Conservation (phyloP, 73 alveolate species). For the Paramecium biaurelia region DNA sequence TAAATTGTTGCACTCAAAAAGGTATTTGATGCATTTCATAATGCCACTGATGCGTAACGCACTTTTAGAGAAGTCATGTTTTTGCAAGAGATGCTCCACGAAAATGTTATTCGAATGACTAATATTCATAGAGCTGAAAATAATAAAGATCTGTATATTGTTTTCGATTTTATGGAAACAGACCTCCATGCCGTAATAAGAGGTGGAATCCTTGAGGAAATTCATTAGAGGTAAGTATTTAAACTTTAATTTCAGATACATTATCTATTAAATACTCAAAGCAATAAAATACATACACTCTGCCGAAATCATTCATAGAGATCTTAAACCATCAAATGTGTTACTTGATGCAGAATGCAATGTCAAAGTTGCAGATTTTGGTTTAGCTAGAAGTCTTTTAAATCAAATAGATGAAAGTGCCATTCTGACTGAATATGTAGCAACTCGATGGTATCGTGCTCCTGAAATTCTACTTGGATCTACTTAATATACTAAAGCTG, state of each 20-base stretch:
- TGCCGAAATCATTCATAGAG: constrained; percentile 86
- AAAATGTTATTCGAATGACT: constrained; percentile 72
- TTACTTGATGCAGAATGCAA: constrained; percentile 86
- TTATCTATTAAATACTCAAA: constrained; percentile 93
- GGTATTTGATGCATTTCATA: constrained; percentile 90
- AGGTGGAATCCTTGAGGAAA: constrained; percentile 94
- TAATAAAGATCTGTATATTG: constrained; percentile 68
- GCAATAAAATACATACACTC: constrained; percentile 96
- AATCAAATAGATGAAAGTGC: constrained; percentile 72
- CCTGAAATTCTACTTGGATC: constrained; percentile 89
- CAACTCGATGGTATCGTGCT: constrained; percentile 93
- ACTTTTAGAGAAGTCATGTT: constrained; percentile 93
- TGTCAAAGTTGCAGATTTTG: constrained; percentile 93
- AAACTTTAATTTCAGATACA: constrained; percentile 67
- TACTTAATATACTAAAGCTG: constrained; percentile 81
- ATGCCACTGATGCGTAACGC: constrained; percentile 95
- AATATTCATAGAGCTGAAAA: constrained; percentile 75
- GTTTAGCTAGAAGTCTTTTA: constrained; percentile 82
- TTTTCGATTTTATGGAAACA: constrained; percentile 83
- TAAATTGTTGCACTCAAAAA: constrained; percentile 82
- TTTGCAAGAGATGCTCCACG: constrained; percentile 74
- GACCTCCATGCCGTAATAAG: constrained; percentile 84
- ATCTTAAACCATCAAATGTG: constrained; percentile 87
- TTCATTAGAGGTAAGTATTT: constrained; percentile 71
- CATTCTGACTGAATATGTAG: constrained; percentile 86